Evolutionary conservation across 345 rosid species (phyloP), one percentile per base, ranked within the genome.

Genomic region (Physaria fendleri): DNA sequence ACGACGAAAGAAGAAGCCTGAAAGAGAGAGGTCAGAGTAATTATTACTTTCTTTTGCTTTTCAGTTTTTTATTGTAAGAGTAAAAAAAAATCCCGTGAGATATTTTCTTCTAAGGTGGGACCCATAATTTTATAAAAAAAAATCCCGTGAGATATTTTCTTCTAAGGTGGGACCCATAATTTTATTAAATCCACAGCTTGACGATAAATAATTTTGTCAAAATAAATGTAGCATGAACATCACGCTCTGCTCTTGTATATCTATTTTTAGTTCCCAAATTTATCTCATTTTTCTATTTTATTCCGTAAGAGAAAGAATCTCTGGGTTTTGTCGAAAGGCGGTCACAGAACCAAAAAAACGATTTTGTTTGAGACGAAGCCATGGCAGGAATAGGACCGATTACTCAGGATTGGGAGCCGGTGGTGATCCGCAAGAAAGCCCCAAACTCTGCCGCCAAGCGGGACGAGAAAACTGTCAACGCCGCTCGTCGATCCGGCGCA

Each of bases 371-470:
- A 59, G 15, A 15, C n/a, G 22, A 56, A 30, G 17, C 56, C 15
- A 87, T 84, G 90, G 58, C 88, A 3, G 88, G 90, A 44, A 4
- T 76, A n/a, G 95, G 91, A 76, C 87, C 88, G 17, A 51, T 87
- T 34, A 59, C 76, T 17, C 95, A 87, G 72, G 95, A 87, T 72
- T 87, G 95, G 95, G 95, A 84, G 56, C 95, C 95, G 2, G 89
- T 87, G 28, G 92, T 84, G 18, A 84, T 87, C 62, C 75, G 89
- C 8, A 87, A 87, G 81, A 83, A 81, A 55, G 78, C 84, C 21
- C 84, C 83, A 1, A 80, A 48, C 80, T 72, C 89, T 6, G 85
- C 85, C 52, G 59, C 82, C 29, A 83, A 84, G 77, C 86, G 84
- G 71, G 95, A 87, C 38, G 95, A 87, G 74, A 84, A 87, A 71